Conservation (phyloP, 257 asterid genomes). For the Linaria vulgaris region DNA sequence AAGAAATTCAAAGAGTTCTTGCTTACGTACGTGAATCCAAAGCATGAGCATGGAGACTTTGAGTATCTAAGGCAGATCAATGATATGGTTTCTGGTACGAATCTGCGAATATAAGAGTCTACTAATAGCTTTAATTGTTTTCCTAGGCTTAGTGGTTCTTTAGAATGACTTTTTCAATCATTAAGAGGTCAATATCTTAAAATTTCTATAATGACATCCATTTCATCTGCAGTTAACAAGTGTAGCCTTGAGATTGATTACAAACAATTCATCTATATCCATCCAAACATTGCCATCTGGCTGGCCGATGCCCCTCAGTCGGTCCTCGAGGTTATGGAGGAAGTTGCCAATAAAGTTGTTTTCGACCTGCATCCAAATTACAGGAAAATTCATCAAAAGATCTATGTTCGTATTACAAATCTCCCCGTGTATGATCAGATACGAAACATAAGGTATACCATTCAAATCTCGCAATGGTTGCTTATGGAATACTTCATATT, state of each 20-base stretch:
- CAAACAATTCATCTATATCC: constrained; percentile 79
- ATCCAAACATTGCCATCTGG: constrained; percentile 96
- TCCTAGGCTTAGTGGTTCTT: not conserved
- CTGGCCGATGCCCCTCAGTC: constrained; percentile 99
- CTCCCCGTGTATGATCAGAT: constrained; percentile 98
- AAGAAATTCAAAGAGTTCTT: constrained; percentile 87
- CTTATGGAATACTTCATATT: not conserved
- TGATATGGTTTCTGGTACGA: constrained; percentile 92
- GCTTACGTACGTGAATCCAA: constrained; percentile 76
- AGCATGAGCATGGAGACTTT: constrained; percentile 73
- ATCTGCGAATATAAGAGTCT: constrained; percentile 7
- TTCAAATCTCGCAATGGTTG: constrained; percentile 6
- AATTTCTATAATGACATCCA: constrained; percentile 25
- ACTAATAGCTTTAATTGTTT: not conserved
- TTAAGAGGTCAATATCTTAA: not conserved
- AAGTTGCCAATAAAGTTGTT: constrained; percentile 87
- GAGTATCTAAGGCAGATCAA: constrained; percentile 92
- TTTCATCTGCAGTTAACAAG: constrained; percentile 70
- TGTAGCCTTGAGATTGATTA: constrained; percentile 98
- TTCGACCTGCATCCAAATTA: constrained; percentile 84
- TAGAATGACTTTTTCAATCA: constrained; percentile 16
- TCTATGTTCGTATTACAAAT: constrained; percentile 82
- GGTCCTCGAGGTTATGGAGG: constrained; percentile 99
- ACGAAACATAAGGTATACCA: constrained; percentile 76
- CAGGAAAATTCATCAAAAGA: constrained; percentile 81